A percentile compares a stretch with the other conserved stretches of the same genome.
These are phyloP conservation scores for Mycena crocata DNA, from an alignment of 768 basidiomycete species.

Conservation along the genomic window DNA sequence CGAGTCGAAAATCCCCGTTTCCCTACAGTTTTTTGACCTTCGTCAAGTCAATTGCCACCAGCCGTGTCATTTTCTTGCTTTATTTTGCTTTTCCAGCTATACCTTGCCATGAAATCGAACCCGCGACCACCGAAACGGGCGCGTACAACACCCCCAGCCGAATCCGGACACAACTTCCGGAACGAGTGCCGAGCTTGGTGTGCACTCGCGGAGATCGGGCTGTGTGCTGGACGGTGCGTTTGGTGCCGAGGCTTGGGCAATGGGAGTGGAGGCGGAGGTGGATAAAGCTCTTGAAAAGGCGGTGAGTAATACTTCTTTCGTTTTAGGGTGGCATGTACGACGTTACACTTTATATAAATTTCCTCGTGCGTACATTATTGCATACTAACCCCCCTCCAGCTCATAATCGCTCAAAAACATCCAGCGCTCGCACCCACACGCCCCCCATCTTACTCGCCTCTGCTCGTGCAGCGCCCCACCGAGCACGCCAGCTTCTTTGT, in stretches of 20 bases:
- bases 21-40: too few species aligned
- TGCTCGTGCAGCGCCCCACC: conserved; percentile 53
- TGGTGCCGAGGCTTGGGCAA: conserved; percentile 55
- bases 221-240: conserved; percentile 61
- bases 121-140: conserved; percentile 50
- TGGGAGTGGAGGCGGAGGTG: conserved; percentile 68
- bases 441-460: conserved; percentile 68
- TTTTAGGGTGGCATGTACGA: neutral
- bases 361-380: neutral
- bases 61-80: too few species aligned
- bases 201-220: conserved; percentile 74
- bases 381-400: conserved; percentile 43
- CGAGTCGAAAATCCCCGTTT: too few species aligned
- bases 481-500: conserved; percentile 22
- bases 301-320: conserved; percentile 54
- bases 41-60: too few species aligned
- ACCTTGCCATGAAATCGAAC: conserved; percentile 38
- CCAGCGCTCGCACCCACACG: conserved; percentile 72
- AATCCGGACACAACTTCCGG: conserved; percentile 50
- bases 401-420: conserved; percentile 71
- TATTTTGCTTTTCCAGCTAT: too few species aligned
- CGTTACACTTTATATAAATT: neutral
- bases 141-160: conserved; percentile 31
- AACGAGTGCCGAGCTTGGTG: conserved; percentile 79
- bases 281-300: conserved; percentile 78